phyloP scores from a whole-genome alignment of 305 asterid genomes.

The Rubia peregrina region DNA sequence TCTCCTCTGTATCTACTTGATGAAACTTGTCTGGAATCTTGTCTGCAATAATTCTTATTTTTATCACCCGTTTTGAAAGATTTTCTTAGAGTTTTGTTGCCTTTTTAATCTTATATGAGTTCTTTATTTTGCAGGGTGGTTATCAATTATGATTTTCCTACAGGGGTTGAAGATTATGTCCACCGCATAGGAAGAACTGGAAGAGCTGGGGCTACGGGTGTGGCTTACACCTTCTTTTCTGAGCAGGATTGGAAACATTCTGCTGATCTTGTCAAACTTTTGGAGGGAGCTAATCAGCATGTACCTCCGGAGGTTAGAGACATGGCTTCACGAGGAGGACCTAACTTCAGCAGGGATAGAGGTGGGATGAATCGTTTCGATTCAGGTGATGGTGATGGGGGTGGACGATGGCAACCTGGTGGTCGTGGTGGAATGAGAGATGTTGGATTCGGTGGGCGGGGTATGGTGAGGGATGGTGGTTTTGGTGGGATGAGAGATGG shows the following conservation, averaged over 20 bases:
- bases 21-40: neutral
- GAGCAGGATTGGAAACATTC: constrained; percentile 87
- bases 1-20: constrained; percentile 28
- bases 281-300: constrained; percentile 84
- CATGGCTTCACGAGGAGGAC: constrained; percentile 70
- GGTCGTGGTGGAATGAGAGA: constrained; percentile 29
- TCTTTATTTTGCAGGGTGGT: constrained; percentile 57
- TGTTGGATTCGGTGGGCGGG: constrained; percentile 27
- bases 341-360: constrained; percentile 59
- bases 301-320: constrained; percentile 71
- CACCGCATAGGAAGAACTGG: constrained; percentile 99
- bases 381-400: constrained; percentile 80
- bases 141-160: constrained; percentile 88
- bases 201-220: constrained; percentile 95
- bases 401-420: constrained; percentile 65
- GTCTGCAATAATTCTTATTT: neutral
- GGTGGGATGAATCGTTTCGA: constrained; percentile 62
- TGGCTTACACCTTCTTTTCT: constrained; percentile 68
- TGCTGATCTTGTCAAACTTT: constrained; percentile 68
- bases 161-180: constrained; percentile 92
- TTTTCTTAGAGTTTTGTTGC: constrained; percentile 10
- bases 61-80: neutral
- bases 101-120: constrained; percentile 15
- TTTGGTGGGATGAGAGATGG: constrained; percentile 53
- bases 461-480: constrained; percentile 35